Evolutionary conservation across 106 monocot genomes (phyloP).

Genomic region (Amphibolis antarctica): DNA sequence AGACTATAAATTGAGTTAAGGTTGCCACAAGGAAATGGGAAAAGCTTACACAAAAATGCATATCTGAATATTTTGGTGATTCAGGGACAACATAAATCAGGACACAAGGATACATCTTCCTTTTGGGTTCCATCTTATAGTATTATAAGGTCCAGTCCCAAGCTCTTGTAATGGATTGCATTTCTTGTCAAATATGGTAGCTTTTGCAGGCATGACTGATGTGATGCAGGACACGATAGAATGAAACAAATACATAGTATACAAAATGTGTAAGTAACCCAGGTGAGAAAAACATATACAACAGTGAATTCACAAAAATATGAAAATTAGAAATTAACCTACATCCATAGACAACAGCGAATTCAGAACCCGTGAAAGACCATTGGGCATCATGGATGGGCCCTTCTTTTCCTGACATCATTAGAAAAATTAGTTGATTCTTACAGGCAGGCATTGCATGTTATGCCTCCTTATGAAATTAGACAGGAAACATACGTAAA

Average conservation of each 20-base stretch:
- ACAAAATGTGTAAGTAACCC: not conserved
- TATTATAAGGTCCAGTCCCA: conserved; percentile 88
- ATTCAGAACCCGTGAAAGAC: conserved; percentile 73
- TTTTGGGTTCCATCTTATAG: conserved; percentile 94
- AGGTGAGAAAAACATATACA: not conserved
- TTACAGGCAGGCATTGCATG: not conserved
- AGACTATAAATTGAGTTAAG: conserved; percentile 58
- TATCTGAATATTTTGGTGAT: conserved; percentile 5
- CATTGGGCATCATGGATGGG: conserved; percentile 99
- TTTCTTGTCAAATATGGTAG: conserved; percentile 79
- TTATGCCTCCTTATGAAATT: not conserved
- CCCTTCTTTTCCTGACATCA: conserved; percentile 65
- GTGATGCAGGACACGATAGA: conserved; percentile 18
- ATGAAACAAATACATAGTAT: not conserved
- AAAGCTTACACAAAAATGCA: conserved; percentile 46
- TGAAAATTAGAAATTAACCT: conserved; percentile 6
- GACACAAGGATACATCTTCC: conserved; percentile 79
- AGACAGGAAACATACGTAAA: conserved; percentile 39
- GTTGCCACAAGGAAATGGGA: conserved; percentile 22
- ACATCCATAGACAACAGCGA: conserved; percentile 98
- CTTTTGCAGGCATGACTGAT: conserved; percentile 85
- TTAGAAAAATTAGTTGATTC: not conserved
- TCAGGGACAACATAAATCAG: conserved; percentile 27
- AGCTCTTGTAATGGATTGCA: conserved; percentile 79
- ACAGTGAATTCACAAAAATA: not conserved